These are phyloP conservation scores for Rhizophagus sp. DNA, from an alignment of 192 early-diverging fungal species.

Conservation along the genomic window DNA sequence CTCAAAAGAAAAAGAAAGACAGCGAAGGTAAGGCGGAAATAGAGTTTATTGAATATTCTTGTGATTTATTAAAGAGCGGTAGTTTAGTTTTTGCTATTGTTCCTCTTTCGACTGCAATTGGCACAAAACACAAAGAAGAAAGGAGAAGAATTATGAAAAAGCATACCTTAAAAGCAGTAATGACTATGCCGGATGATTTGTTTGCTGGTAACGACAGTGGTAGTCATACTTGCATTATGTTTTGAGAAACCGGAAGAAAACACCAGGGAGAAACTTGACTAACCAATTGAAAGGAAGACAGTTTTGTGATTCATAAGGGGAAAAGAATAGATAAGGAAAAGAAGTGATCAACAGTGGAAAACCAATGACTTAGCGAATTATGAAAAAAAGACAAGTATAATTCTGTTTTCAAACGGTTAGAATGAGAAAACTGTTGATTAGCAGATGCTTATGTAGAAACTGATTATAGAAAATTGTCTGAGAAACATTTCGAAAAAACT, in stretches of 20 bases:
- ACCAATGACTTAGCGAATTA: too few species aligned
- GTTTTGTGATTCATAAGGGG: background rate
- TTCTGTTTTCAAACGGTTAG: too few species aligned
- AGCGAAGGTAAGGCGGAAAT: background rate
- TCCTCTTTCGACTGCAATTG: background rate
- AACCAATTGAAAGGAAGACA: background rate
- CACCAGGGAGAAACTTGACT: background rate
- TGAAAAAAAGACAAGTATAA: too few species aligned
- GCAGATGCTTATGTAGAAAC: slow-evolving; percentile 9
- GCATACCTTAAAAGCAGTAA: background rate
- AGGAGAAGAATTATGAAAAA: background rate
- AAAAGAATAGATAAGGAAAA: slow-evolving; percentile 4
- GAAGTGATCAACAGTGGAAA: too few species aligned
- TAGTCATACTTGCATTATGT: background rate
- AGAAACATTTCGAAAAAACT: slow-evolving; percentile 14
- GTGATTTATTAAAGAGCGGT: background rate
- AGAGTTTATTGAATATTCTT: background rate
- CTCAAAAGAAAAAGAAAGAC: background rate
- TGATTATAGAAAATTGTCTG: background rate
- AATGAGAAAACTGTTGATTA: background rate
- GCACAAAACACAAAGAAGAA: background rate
- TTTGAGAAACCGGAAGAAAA: background rate
- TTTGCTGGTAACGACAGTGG: background rate
- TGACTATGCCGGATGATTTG: background rate
- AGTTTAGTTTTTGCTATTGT: background rate